Percentiles rank a stretch among this genome's conserved stretches.
Conservation (phyloP, 306 rosid species). For the Cicer judaicum region DNA sequence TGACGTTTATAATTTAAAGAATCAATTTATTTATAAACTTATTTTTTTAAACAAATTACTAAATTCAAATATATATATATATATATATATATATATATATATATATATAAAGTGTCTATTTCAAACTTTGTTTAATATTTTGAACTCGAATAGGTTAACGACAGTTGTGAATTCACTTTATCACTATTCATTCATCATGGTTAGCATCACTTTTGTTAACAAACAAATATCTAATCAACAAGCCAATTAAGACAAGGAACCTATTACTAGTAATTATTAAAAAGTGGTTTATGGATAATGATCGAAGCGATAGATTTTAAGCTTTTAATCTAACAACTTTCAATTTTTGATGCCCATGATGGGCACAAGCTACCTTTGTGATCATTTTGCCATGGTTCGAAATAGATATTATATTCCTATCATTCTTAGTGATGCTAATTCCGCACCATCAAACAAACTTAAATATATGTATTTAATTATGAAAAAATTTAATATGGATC, state of each 20-base stretch:
- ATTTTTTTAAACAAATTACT: no score
- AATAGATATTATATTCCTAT: background rate
- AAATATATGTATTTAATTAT: background rate
- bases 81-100: no score
- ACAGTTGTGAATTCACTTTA: constrained; percentile 43
- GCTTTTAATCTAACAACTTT: constrained; percentile 46
- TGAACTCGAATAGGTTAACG: constrained; percentile 31
- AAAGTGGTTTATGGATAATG: constrained; percentile 33
- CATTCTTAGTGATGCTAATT: constrained; percentile 32
- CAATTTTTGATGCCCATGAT: constrained; percentile 47
- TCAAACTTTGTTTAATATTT: no score
- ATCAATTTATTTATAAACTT: no score
- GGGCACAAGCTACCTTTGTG: constrained; percentile 50
- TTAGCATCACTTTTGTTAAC: constrained; percentile 40
- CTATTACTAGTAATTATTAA: constrained; percentile 37
- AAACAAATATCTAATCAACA: constrained; percentile 41
- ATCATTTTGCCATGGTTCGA: background rate
- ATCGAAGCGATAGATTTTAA: constrained; percentile 33
- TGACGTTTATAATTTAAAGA: no score
- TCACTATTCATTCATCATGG: background rate
- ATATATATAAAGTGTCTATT: no score
- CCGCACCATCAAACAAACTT: constrained; percentile 22
- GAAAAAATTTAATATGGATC: no score
- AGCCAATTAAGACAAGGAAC: constrained; percentile 42
- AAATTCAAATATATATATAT: no score